A percentile compares a stretch with the other conserved stretches of the same genome.
These are phyloP conservation scores for Prosopis cineraria DNA, from an alignment of 306 rosid genomes.

Conservation along the genomic window DNA sequence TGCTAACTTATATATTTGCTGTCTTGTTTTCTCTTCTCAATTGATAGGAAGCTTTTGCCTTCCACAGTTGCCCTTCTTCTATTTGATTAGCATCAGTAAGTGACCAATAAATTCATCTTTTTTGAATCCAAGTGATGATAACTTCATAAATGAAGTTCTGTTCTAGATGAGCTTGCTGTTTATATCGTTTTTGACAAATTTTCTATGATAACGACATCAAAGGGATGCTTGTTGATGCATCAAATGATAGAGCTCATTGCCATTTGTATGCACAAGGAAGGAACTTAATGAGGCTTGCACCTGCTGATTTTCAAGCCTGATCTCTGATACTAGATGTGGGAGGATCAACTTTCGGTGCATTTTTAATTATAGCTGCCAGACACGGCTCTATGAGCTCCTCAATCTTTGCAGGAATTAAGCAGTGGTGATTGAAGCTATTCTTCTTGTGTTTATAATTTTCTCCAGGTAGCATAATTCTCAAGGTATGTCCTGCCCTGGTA, in stretches of 20 bases:
- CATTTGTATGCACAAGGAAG: neutral
- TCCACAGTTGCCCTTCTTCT: neutral
- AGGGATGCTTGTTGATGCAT: conserved; percentile 23
- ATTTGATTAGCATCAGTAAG: neutral
- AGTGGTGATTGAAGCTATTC: too few species aligned
- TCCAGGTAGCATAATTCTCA: neutral
- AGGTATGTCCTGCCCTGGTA: neutral
- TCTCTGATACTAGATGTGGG: neutral
- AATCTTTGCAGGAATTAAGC: too few species aligned
- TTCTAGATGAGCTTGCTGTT: neutral
- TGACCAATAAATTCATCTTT: neutral
- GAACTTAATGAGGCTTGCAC: neutral
- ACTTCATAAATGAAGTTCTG: neutral
- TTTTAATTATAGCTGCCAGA: too few species aligned
- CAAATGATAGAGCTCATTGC: neutral
- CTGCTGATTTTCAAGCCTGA: neutral
- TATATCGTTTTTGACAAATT: neutral
- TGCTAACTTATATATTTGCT: neutral
- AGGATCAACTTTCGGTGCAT: neutral
- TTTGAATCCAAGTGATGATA: conserved; percentile 6
- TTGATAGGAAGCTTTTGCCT: neutral
- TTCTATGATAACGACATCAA: conserved; percentile 5
- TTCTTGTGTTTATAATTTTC: too few species aligned
- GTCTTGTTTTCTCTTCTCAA: neutral
- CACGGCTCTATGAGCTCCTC: too few species aligned